Evolutionary conservation across 169 alveolate species (phyloP).

Genomic region (Plasmodium falciparum): DNA sequence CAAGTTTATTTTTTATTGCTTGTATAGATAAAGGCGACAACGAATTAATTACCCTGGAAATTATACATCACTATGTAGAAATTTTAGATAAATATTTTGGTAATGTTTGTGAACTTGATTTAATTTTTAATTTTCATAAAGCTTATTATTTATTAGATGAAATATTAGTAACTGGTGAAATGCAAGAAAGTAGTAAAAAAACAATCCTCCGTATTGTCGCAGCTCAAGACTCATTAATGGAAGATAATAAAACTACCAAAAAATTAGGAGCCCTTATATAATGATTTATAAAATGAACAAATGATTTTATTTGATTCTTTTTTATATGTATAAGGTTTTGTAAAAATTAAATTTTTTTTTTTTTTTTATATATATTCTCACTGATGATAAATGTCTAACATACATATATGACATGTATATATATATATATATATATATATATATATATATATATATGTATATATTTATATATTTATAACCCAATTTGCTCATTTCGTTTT

Average conservation of each 20-base stretch:
- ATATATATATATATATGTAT: no score
- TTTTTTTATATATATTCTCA: no score
- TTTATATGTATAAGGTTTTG: background rate
- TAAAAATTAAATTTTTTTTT: no score
- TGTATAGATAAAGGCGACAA: conserved; percentile 97
- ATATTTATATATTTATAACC: no score
- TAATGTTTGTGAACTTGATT: conserved; percentile 99
- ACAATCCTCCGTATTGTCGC: conserved; percentile 93
- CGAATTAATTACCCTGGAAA: conserved; percentile 95
- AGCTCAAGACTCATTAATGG: conserved; percentile 96
- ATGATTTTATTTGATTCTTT: no score
- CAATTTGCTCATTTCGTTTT: no score
- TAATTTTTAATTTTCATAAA: conserved; percentile 98
- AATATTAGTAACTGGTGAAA: conserved; percentile 93
- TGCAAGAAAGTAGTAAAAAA: conserved; percentile 96
- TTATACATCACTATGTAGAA: conserved; percentile 99
- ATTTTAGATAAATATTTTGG: conserved; percentile 98
- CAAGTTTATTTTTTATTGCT: conserved; percentile 97
- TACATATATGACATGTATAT: no score
- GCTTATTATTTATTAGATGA: conserved; percentile 92
- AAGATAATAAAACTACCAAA: conserved; percentile 88
- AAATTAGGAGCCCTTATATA: conserved; percentile 42
- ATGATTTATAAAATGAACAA: background rate
- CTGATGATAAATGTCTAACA: no score
- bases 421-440: no score